These are phyloP conservation scores for Domatiomyces catenatus DNA, from an alignment of 2,329 filamentous ascomycete species.

Conservation along the genomic window DNA sequence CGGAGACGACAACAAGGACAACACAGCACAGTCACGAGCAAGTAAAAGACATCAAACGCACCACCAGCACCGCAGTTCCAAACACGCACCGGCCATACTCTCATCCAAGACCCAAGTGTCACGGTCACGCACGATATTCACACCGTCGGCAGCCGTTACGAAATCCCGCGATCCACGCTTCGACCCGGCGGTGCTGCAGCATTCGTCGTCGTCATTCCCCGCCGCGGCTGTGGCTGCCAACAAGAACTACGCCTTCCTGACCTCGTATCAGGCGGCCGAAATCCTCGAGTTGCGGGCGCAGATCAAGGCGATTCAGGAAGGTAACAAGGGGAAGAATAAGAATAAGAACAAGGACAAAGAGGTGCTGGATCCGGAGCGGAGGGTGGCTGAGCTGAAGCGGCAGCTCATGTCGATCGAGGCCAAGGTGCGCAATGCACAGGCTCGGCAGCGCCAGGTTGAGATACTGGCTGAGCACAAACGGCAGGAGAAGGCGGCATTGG, in stretches of 20 bases:
- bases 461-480: constrained; percentile 61
- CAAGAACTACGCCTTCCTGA: constrained; percentile 72
- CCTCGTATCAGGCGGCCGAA: constrained; percentile 73
- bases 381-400: constrained; percentile 56
- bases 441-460: constrained; percentile 53
- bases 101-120: constrained; percentile 72
- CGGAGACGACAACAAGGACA: not conserved
- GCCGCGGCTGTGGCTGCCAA: constrained; percentile 39
- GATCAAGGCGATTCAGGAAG: constrained; percentile 52
- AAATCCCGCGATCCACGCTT: constrained; percentile 80
- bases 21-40: not conserved
- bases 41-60: not conserved
- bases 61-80: constrained; percentile 44
- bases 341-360: too few relatives aligned
- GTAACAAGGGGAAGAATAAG: constrained; percentile 19
- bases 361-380: constrained; percentile 12
- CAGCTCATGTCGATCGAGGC: constrained; percentile 66
- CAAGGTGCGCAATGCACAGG: constrained; percentile 52
- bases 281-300: constrained; percentile 56
- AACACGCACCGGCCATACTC: constrained; percentile 76
- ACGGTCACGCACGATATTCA: constrained; percentile 60
- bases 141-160: constrained; percentile 31
- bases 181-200: constrained; percentile 41
- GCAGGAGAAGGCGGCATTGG: constrained; percentile 70
- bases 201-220: constrained; percentile 20